These are phyloP conservation scores for Talaromyces sp. DNA, from an alignment of 2,329 filamentous ascomycete genomes.

Conservation along the genomic window DNA sequence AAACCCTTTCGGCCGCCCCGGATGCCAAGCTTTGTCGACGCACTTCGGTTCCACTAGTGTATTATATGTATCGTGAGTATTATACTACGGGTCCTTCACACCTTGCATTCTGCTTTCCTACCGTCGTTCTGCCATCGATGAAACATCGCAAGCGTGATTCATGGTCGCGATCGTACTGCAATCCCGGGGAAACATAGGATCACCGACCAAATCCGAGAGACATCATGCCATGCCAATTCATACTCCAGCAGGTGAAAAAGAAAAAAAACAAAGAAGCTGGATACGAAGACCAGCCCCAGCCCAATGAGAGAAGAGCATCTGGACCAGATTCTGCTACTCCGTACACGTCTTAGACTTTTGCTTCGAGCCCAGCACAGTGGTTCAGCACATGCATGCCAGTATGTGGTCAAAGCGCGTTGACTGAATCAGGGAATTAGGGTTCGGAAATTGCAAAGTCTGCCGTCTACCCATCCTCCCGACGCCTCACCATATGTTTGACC, in stretches of 20 bases:
- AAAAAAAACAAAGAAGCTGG: neutral
- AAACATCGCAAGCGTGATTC: neutral
- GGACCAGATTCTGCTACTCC: neutral
- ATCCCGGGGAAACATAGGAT: neutral
- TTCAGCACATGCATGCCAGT: constrained; percentile 17
- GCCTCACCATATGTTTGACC: neutral
- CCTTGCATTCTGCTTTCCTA: neutral
- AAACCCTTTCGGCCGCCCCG: constrained; percentile 11
- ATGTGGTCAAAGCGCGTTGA: constrained; percentile 16
- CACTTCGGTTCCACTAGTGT: constrained; percentile 7
- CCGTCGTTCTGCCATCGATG: neutral
- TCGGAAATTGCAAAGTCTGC: neutral
- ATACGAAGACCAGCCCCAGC: neutral
- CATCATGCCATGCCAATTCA: neutral
- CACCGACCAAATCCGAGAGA: neutral
- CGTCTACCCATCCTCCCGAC: neutral
- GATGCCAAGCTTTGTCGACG: constrained; percentile 7
- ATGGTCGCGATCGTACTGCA: no score
- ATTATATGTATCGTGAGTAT: neutral
- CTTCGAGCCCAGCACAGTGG: constrained; percentile 16
- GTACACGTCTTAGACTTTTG: neutral
- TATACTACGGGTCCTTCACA: neutral
- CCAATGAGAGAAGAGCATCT: neutral
- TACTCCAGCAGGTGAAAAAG: no score
- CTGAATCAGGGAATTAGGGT: neutral